Evolutionary conservation across 164 flowering plant species (phyloP).

Genomic region (Tetrastigma voinierianum): DNA sequence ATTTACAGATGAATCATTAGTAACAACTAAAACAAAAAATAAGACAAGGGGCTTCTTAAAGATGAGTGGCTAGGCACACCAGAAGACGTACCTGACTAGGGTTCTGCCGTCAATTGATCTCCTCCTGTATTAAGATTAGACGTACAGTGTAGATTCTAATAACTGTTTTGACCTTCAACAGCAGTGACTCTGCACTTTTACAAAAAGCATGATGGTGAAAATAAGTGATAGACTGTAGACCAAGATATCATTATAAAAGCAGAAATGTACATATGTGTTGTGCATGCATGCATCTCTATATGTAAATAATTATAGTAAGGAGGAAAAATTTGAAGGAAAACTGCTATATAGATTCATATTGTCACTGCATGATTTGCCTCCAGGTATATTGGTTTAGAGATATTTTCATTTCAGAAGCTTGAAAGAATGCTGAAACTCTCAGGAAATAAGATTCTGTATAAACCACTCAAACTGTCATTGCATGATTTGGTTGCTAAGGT

Average conservation of each 20-base stretch:
- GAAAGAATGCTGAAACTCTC: too few species aligned
- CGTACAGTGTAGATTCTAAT: conserved; percentile 89
- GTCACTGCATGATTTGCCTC: too few species aligned
- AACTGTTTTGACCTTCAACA: conserved; percentile 92
- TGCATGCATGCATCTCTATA: too few species aligned
- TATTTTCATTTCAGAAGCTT: too few species aligned
- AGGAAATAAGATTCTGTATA: too few species aligned
- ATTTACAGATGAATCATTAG: conserved; percentile 7
- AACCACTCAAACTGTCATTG: too few species aligned
- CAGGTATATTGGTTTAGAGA: too few species aligned
- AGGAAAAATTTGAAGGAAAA: too few species aligned
- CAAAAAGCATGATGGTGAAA: conserved; percentile 1
- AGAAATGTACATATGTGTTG: background rate
- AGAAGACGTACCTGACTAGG: conserved; percentile 77
- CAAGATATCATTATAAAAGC: background rate
- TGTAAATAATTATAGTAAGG: too few species aligned
- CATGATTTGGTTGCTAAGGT: too few species aligned
- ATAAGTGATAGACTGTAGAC: background rate
- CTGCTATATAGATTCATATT: too few species aligned
- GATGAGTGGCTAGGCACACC: background rate
- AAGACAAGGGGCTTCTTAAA: background rate
- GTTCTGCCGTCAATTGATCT: conserved; percentile 97
- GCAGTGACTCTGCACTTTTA: conserved; percentile 88
- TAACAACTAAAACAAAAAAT: background rate
- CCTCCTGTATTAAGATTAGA: conserved; percentile 85